A percentile compares a stretch with the other conserved stretches of the same genome.
Conservation (phyloP, 1,284 basidiomycete genomes). For the Ustilago crameri region DNA sequence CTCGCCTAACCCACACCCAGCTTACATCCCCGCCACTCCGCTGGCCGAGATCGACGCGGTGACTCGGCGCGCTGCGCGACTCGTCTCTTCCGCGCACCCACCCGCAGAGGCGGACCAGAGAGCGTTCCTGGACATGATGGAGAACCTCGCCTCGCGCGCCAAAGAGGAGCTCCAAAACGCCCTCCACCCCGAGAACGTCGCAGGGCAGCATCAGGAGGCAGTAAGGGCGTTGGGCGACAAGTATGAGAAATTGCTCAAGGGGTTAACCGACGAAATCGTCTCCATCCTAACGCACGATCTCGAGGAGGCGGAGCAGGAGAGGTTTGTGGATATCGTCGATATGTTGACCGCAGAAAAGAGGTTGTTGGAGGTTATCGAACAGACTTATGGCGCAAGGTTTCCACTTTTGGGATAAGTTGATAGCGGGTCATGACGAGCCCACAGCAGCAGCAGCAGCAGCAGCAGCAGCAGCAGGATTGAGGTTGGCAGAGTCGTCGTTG, state of each 20-base stretch:
- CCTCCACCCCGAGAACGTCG: constrained; percentile 23
- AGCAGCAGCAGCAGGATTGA: not conserved
- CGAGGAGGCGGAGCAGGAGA: not conserved
- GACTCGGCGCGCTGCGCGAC: not conserved
- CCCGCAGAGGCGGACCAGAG: too few relatives aligned
- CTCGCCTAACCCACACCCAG: not conserved
- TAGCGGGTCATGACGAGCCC: too few relatives aligned
- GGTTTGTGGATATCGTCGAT: not conserved
- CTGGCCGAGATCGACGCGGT: not conserved
- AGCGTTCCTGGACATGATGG: not conserved
- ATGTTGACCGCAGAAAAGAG: constrained; percentile 1
- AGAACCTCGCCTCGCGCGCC: not conserved
- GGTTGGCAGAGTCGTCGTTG: not conserved
- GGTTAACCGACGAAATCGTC: not conserved
- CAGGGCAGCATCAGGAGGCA: constrained; percentile 1
- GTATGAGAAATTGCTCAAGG: not conserved
- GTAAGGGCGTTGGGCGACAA: not conserved
- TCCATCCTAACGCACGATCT: constrained; percentile 8
- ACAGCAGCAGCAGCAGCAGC: too few relatives aligned
- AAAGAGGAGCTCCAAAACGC: not conserved
- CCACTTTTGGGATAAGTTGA: too few relatives aligned
- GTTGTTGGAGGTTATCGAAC: constrained; percentile 1
- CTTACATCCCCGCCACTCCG: not conserved
- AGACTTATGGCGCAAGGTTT: not conserved
- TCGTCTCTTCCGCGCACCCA: not conserved